A percentile compares a stretch with the other conserved stretches of the same genome.
These are phyloP conservation scores for Fusarium sp. DNA, from an alignment of 2,329 filamentous ascomycete genomes.

Conservation along the genomic window DNA sequence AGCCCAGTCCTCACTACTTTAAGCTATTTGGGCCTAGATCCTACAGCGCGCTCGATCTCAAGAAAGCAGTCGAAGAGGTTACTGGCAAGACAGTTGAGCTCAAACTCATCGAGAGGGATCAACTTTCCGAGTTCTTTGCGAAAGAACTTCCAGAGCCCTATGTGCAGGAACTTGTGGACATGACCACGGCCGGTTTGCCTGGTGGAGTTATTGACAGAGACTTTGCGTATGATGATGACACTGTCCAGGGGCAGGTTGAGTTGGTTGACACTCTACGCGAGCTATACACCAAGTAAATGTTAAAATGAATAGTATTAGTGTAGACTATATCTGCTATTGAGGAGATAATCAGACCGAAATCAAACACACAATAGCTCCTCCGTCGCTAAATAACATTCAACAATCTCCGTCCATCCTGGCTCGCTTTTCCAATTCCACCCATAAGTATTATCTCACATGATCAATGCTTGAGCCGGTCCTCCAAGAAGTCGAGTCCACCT, in stretches of 20 bases:
- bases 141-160: constrained; percentile 36
- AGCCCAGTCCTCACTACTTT: constrained; percentile 30
- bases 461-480: constrained; percentile 4
- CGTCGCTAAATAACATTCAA: not conserved
- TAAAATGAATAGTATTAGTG: not conserved
- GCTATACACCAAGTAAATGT: constrained; percentile 8
- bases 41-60: constrained; percentile 47
- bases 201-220: constrained; percentile 43
- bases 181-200: constrained; percentile 39
- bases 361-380: not conserved
- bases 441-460: not conserved
- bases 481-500: constrained; percentile 16
- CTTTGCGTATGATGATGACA: constrained; percentile 41
- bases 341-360: not conserved
- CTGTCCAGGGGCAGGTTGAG: constrained; percentile 40
- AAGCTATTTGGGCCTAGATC: constrained; percentile 45
- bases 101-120: constrained; percentile 34
- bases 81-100: constrained; percentile 43
- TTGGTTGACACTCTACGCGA: constrained; percentile 41
- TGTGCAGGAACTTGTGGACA: constrained; percentile 45
- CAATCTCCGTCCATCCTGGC: not conserved
- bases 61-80: constrained; percentile 43
- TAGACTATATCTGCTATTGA: not conserved
- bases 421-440: not conserved
- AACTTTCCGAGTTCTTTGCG: constrained; percentile 41